Conservation (phyloP, 495 filamentous ascomycete genomes). For the Penicillium daleae region DNA sequence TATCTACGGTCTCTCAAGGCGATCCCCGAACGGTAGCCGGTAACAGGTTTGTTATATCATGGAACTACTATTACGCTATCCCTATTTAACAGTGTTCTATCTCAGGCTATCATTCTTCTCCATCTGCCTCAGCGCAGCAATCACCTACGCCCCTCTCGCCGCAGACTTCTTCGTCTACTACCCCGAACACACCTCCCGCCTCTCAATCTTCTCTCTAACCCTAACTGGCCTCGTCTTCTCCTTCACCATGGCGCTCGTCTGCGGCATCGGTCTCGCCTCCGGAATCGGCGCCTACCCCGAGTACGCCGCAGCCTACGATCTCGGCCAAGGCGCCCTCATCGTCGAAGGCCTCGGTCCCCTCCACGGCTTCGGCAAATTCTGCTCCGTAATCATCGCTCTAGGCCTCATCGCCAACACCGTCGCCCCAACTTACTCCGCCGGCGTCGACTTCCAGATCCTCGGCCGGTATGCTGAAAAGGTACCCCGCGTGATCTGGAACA, state of each 20-base stretch:
- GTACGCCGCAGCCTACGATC: slow-evolving; percentile 59
- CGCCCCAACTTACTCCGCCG: slow-evolving; percentile 68
- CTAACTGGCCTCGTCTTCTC: slow-evolving; percentile 54
- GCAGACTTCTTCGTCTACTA: slow-evolving; percentile 72
- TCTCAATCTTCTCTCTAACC: slow-evolving; percentile 41
- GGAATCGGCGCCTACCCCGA: slow-evolving; percentile 56
- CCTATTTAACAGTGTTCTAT: too few species aligned
- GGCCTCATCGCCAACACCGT: slow-evolving; percentile 74
- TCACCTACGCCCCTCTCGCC: slow-evolving; percentile 63
- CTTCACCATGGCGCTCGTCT: slow-evolving; percentile 64
- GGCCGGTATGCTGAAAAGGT: slow-evolving; percentile 58
- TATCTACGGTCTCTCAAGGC: slow-evolving; percentile 52
- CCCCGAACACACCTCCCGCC: slow-evolving; percentile 52
- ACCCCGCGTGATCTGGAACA: slow-evolving; percentile 67
- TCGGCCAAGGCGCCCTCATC: slow-evolving; percentile 58
- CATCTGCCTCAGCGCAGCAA: slow-evolving; percentile 63
- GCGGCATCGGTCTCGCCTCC: slow-evolving; percentile 70
- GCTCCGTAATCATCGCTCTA: slow-evolving; percentile 69
- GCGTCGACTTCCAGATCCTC: slow-evolving; percentile 70
- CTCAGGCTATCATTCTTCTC: slow-evolving; percentile 69
- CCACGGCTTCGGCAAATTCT: slow-evolving; percentile 72
- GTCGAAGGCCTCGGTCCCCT: slow-evolving; percentile 66
- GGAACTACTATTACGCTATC: slow-evolving; percentile 6
- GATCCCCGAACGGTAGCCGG: slow-evolving; percentile 57
- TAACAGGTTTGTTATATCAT: slow-evolving; percentile 52